phyloP scores from a whole-genome alignment of 2,329 filamentous ascomycete species.

The Arthrobotrys pseudoclavata region DNA sequence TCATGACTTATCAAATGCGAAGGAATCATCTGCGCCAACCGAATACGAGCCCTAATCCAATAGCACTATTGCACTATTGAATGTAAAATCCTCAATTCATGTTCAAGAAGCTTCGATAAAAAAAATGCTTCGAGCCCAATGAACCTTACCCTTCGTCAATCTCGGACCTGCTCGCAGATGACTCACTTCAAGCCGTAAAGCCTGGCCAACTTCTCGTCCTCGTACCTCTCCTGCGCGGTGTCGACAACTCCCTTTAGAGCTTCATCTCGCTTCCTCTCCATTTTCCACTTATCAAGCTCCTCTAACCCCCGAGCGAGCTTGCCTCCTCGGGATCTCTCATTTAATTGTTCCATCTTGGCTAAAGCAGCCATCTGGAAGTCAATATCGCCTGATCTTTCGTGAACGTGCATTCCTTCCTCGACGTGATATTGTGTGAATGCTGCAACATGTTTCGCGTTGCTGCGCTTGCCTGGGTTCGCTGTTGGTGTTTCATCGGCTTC shows the following conservation, averaged over 20 bases:
- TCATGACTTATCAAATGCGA: slow-evolving; percentile 44
- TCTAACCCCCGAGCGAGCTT: slow-evolving; percentile 55
- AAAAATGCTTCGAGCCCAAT: slow-evolving; percentile 49
- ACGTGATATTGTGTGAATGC: slow-evolving; percentile 55
- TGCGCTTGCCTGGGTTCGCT: slow-evolving; percentile 19
- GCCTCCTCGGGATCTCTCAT: slow-evolving; percentile 42
- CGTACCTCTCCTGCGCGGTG: slow-evolving; percentile 57
- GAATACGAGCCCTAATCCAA: slow-evolving; percentile 48
- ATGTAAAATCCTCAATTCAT: slow-evolving; percentile 37
- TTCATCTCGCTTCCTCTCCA: slow-evolving; percentile 54
- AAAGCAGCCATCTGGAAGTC: slow-evolving; percentile 56
- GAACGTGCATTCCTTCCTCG: slow-evolving; percentile 53
- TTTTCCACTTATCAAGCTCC: slow-evolving; percentile 55
- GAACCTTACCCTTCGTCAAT: slow-evolving; percentile 55
- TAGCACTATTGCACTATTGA: neutral
- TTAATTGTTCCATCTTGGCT: slow-evolving; percentile 42
- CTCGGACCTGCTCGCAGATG: slow-evolving; percentile 49
- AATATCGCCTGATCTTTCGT: slow-evolving; percentile 54
- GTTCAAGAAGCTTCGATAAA: slow-evolving; percentile 50
- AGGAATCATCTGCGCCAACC: slow-evolving; percentile 60
- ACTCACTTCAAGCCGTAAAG: slow-evolving; percentile 59
- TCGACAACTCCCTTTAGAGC: slow-evolving; percentile 56
- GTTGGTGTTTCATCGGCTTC: slow-evolving; percentile 28
- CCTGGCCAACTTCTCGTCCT: slow-evolving; percentile 58
- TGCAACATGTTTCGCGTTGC: slow-evolving; percentile 46